Evolutionary conservation across 139 green algal genomes (phyloP).

Genomic region (Closterium sp.): DNA sequence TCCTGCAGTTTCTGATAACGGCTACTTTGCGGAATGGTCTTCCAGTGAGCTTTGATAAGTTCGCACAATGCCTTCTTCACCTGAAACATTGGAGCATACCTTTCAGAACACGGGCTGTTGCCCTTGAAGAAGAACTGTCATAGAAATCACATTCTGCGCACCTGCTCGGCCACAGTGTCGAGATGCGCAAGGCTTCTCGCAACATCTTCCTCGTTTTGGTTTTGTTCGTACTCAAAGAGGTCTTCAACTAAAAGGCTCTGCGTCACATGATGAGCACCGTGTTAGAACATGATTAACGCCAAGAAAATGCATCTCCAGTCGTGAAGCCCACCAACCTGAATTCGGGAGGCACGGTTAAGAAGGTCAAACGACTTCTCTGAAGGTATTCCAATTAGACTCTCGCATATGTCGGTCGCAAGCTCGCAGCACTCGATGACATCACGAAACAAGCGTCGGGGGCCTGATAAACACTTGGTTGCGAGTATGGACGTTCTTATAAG

Average conservation of each 20-base stretch:
- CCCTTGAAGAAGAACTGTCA: not conserved
- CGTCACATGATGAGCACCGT: not conserved
- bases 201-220: not conserved
- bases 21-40: not conserved
- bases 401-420: not conserved
- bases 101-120: not conserved
- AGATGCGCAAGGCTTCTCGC: not conserved
- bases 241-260: not conserved
- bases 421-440: not conserved
- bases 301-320: not conserved
- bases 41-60: not conserved
- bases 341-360: not conserved
- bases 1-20: not conserved
- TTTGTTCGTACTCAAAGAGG: not conserved
- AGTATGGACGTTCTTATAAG: not conserved
- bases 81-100: not conserved
- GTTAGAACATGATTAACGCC: not conserved
- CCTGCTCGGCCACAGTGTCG: not conserved
- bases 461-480: not conserved
- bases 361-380: not conserved
- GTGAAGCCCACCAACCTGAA: not conserved
- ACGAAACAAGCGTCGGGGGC: not conserved
- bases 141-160: not conserved
- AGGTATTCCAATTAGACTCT: not conserved
- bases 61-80: not conserved